phyloP scores from a whole-genome alignment of 208 protist species.

The Crithidia bombi region DNA sequence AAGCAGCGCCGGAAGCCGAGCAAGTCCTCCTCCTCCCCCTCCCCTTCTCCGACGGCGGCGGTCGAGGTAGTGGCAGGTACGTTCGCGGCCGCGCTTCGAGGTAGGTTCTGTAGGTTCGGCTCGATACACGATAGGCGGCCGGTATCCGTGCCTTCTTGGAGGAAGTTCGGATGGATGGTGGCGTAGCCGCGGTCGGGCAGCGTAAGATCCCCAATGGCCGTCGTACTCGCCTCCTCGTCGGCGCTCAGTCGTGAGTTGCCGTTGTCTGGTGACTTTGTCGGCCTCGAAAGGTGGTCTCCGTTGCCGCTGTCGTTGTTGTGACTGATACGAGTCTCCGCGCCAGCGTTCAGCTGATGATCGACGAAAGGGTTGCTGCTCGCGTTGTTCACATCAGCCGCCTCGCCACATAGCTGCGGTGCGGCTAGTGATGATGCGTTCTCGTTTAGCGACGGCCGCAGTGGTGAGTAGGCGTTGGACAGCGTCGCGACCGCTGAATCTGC shows the following conservation, averaged over 20 bases:
- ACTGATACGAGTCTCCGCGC: conserved; percentile 7
- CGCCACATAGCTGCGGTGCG: conserved; percentile 11
- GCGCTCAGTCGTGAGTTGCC: background rate
- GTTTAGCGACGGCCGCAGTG: background rate
- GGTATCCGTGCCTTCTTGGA: conserved; percentile 90
- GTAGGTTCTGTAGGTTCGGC: conserved; percentile 91
- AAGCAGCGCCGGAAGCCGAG: conserved; percentile 82
- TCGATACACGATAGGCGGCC: conserved; percentile 88
- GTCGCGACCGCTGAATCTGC: background rate
- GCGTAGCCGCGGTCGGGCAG: conserved; percentile 36
- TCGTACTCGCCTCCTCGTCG: conserved; percentile 28
- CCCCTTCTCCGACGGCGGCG: background rate
- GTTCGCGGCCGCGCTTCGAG: conserved; percentile 42
- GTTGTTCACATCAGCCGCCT: conserved; percentile 18
- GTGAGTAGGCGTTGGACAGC: background rate
- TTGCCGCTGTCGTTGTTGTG: background rate
- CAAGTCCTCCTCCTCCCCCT: conserved; percentile 38
- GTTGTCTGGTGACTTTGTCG: background rate
- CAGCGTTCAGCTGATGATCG: conserved; percentile 16
- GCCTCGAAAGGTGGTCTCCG: background rate
- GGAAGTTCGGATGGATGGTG: conserved; percentile 77
- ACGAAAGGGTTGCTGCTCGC: conserved; percentile 29
- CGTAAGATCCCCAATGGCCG: conserved; percentile 7
- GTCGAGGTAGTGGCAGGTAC: background rate
- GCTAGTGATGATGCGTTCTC: background rate